Conservation (phyloP, 2,329 filamentous ascomycete genomes). For the Microsporum ferrugineum region DNA sequence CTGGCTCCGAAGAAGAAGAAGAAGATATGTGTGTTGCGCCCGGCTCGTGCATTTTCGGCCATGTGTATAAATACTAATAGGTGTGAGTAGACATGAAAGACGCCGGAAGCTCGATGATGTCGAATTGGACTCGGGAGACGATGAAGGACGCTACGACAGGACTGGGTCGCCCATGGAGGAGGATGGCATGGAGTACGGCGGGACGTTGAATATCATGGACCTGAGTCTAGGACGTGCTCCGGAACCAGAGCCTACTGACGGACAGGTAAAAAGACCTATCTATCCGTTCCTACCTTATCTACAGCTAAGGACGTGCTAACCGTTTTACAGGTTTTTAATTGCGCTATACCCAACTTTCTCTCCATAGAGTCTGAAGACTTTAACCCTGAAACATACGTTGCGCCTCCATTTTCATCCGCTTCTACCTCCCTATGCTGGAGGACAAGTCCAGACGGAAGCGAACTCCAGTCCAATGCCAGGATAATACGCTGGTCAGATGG, state of each 20-base stretch:
- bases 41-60: no score
- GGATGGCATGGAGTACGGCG: conserved; percentile 31
- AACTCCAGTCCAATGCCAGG: conserved; percentile 54
- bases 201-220: conserved; percentile 44
- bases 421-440: conserved; percentile 56
- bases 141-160: conserved; percentile 46
- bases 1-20: conserved; percentile 32
- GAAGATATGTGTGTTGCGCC: conserved; percentile 27
- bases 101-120: conserved; percentile 46
- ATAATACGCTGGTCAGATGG: conserved; percentile 58
- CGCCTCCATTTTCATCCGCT: conserved; percentile 52
- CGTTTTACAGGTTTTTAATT: conserved; percentile 43
- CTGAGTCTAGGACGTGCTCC: conserved; percentile 47
- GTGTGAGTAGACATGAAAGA: conserved; percentile 21
- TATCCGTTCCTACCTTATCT: no score
- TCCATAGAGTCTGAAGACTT: conserved; percentile 51
- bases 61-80: conserved; percentile 1
- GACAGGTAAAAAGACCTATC: conserved; percentile 22
- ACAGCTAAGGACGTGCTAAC: neutral
- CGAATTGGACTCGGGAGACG: conserved; percentile 54
- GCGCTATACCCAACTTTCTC: conserved; percentile 54
- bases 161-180: conserved; percentile 36
- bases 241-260: conserved; percentile 40
- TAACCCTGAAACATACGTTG: conserved; percentile 49
- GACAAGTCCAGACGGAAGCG: conserved; percentile 46